Conservation (phyloP, 768 basidiomycete species). For the Candolleomyces efflorescens region DNA sequence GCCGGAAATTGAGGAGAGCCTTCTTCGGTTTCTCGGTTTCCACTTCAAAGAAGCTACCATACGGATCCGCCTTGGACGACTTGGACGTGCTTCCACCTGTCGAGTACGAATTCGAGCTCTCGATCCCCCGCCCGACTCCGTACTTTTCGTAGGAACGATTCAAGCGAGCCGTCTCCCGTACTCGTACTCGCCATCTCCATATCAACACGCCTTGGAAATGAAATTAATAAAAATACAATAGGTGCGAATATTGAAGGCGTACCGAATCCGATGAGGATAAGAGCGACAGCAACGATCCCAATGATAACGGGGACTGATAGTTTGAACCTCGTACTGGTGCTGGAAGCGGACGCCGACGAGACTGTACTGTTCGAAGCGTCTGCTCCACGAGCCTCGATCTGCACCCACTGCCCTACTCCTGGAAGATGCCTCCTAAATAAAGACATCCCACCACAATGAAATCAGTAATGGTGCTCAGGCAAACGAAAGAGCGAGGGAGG, state of each 20-base stretch:
- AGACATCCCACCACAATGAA: neutral
- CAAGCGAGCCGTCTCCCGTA: neutral
- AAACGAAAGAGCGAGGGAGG: neutral
- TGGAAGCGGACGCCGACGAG: neutral
- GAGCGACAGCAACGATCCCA: conserved; percentile 4
- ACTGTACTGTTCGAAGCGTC: neutral
- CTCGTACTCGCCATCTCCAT: conserved; percentile 7
- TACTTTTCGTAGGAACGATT: conserved; percentile 8
- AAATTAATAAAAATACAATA: neutral
- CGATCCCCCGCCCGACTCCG: conserved; percentile 5
- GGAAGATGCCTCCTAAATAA: neutral
- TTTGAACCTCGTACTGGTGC: neutral
- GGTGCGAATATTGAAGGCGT: neutral
- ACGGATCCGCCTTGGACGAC: conserved; percentile 2
- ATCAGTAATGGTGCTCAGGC: neutral
- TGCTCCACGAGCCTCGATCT: neutral
- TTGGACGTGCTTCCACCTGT: neutral
- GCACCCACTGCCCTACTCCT: neutral
- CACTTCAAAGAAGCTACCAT: conserved; percentile 9
- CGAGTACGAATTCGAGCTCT: conserved; percentile 1
- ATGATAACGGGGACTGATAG: neutral
- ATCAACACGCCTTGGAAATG: neutral
- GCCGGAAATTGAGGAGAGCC: conserved; percentile 1
- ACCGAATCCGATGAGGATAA: conserved; percentile 4
- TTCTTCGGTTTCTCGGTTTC: conserved; percentile 6